phyloP scores from a whole-genome alignment of 257 asterid species.

The Nicotiana knightiana region DNA sequence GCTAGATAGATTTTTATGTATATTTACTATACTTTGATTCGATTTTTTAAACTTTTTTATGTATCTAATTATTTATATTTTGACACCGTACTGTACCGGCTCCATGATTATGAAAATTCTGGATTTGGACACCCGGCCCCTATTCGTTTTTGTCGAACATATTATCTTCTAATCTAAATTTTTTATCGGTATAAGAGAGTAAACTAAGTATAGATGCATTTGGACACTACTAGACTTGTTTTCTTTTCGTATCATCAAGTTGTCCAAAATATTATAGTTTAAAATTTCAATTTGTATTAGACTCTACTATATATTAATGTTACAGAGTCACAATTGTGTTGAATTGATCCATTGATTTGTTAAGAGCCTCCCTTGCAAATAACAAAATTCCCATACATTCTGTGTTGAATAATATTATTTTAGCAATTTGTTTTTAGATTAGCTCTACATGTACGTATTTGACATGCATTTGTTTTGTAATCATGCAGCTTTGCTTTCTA shows the following conservation, averaged over 20 bases:
- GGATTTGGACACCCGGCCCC: not conserved
- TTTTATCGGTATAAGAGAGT: not conserved
- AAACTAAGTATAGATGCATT: too few species aligned
- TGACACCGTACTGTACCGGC: too few species aligned
- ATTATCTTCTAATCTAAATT: not conserved
- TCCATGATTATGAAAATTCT: not conserved
- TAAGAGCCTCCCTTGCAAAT: not conserved
- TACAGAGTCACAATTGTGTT: not conserved
- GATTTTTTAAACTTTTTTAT: too few species aligned
- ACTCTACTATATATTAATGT: not conserved
- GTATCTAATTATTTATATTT: too few species aligned
- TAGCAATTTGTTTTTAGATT: too few species aligned
- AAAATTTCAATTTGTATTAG: too few species aligned
- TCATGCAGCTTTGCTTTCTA: constrained; percentile 76
- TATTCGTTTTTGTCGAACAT: not conserved
- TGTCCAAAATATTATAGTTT: too few species aligned
- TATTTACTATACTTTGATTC: too few species aligned
- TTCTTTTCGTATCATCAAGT: too few species aligned
- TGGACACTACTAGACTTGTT: too few species aligned
- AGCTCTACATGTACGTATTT: not conserved
- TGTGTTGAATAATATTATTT: not conserved
- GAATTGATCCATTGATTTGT: not conserved
- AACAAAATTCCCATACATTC: not conserved
- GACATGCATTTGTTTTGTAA: not conserved
- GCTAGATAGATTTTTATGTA: too few species aligned